Conservation (phyloP, 208 protist species). For the Trypanosoma vivax region DNA sequence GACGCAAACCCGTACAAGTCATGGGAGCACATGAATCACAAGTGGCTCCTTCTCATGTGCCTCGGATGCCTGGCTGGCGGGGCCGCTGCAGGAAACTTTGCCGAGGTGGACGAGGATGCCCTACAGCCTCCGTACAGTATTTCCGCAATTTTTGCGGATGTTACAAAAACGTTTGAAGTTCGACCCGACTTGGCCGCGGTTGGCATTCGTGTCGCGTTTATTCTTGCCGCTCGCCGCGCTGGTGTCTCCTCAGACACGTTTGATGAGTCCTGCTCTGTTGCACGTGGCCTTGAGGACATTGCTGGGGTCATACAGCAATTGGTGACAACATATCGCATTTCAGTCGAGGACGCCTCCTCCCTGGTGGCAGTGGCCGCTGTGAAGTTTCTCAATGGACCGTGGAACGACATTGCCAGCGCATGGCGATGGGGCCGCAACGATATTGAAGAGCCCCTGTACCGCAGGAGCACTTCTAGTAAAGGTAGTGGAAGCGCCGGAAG, state of each 20-base stretch:
- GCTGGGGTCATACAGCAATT: conserved; percentile 66
- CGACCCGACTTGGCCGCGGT: conserved; percentile 74
- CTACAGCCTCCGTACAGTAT: conserved; percentile 60
- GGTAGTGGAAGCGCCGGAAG: conserved; percentile 15
- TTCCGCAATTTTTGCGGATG: conserved; percentile 41
- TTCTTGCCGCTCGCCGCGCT: conserved; percentile 71
- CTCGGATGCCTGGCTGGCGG: conserved; percentile 66
- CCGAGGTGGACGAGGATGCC: conserved; percentile 71
- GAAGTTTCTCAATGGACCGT: conserved; percentile 66
- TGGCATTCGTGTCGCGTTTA: conserved; percentile 68
- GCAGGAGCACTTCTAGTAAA: conserved; percentile 39
- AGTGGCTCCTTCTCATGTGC: conserved; percentile 78
- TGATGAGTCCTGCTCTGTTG: conserved; percentile 77
- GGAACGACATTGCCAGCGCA: conserved; percentile 28
- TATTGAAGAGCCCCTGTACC: conserved; percentile 39
- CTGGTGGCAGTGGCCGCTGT: conserved; percentile 64
- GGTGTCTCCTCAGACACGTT: conserved; percentile 47
- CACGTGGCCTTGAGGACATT: conserved; percentile 59
- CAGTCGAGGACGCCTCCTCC: conserved; percentile 62
- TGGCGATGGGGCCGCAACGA: conserved; percentile 86
- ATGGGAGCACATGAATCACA: conserved; percentile 82
- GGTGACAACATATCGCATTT: conserved; percentile 31
- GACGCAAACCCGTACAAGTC: conserved; percentile 85
- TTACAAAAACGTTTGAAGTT: conserved; percentile 66
- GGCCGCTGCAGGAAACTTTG: conserved; percentile 50